These are phyloP conservation scores for Senecio squalidus DNA, from an alignment of 140 eudicot genomes.

Conservation along the genomic window DNA sequence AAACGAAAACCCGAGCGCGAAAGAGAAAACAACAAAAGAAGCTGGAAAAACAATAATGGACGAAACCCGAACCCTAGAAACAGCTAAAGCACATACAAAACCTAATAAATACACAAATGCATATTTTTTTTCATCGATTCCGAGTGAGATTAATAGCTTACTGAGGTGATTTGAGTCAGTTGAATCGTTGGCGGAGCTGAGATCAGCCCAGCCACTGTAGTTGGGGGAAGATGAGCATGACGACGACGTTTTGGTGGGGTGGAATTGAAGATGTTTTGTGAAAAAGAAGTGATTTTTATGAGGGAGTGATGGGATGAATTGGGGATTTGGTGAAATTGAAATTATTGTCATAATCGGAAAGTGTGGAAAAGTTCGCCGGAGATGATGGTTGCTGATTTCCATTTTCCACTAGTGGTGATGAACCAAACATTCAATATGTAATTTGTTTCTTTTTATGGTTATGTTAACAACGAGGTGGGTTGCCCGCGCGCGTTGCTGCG, in stretches of 20 bases:
- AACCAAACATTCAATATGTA: too few species aligned
- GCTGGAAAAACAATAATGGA: conserved; percentile 74
- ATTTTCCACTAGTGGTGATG: too few species aligned
- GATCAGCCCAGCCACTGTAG: conserved; percentile 32
- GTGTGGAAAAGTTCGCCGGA: too few species aligned
- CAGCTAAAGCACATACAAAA: conserved; percentile 77
- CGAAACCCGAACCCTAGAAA: conserved; percentile 85
- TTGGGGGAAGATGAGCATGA: conserved; percentile 41
- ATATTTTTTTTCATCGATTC: conserved; percentile 64
- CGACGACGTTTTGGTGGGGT: conserved; percentile 8
- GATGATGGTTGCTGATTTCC: conserved; percentile 13
- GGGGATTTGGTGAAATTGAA: conserved; percentile 11
- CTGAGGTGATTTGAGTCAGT: conserved; percentile 62
- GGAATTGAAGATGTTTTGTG: conserved; percentile 14
- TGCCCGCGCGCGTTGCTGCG: too few species aligned
- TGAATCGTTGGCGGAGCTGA: conserved; percentile 13
- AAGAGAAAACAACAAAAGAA: conserved; percentile 61
- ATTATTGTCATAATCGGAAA: too few species aligned
- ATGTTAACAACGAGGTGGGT: too few species aligned
- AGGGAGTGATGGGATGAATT: conserved; percentile 31
- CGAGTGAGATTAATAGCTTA: conserved; percentile 48
- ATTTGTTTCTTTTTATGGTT: too few species aligned
- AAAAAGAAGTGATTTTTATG: conserved; percentile 17
- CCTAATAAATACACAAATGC: conserved; percentile 74
- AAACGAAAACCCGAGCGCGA: conserved; percentile 70